Percentiles rank a stretch among this genome's conserved stretches.
Conservation (phyloP, 352 stramenopile genomes). For the Globisporangium takayamanum region DNA sequence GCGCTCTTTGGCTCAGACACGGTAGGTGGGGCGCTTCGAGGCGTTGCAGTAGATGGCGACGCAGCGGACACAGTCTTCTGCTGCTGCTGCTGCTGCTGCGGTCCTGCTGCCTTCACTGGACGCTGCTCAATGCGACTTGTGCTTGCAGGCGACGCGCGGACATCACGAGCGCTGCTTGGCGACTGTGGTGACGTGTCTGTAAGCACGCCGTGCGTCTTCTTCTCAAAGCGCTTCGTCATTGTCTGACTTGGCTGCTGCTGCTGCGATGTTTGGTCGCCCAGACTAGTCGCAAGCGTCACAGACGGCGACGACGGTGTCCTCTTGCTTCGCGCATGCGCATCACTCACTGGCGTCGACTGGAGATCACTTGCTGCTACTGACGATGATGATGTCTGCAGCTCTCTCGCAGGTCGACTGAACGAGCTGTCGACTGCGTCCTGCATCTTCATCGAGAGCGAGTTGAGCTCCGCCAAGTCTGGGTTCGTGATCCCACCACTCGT, state of each 20-base stretch:
- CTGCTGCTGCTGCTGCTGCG: slow-evolving; percentile 2
- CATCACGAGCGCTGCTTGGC: slow-evolving; percentile 5
- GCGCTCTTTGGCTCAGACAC: slow-evolving; percentile 3
- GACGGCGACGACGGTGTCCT: slow-evolving; percentile 6
- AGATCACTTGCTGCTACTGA: slow-evolving; percentile 3
- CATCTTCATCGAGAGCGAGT: slow-evolving; percentile 58
- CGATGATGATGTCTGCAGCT: neutral
- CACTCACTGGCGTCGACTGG: slow-evolving; percentile 8
- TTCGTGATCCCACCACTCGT: slow-evolving; percentile 25
- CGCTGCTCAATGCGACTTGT: neutral
- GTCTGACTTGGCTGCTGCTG: slow-evolving; percentile 12
- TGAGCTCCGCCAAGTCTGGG: slow-evolving; percentile 52
- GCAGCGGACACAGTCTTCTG: neutral
- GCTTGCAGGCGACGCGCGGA: slow-evolving; percentile 5
- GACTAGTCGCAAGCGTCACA: neutral
- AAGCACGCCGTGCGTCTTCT: slow-evolving; percentile 5
- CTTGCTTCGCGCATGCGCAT: slow-evolving; percentile 24
- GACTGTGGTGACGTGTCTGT: slow-evolving; percentile 6
- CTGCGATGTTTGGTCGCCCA: slow-evolving; percentile 16
- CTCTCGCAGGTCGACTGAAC: neutral
- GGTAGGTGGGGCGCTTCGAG: slow-evolving; percentile 3
- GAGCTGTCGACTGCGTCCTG: slow-evolving; percentile 19
- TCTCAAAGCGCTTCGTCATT: slow-evolving; percentile 14
- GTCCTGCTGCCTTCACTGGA: neutral
- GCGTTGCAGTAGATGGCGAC: neutral